phyloP scores from a whole-genome alignment of 768 basidiomycete genomes.

The Pleurotus tuber-regium region DNA sequence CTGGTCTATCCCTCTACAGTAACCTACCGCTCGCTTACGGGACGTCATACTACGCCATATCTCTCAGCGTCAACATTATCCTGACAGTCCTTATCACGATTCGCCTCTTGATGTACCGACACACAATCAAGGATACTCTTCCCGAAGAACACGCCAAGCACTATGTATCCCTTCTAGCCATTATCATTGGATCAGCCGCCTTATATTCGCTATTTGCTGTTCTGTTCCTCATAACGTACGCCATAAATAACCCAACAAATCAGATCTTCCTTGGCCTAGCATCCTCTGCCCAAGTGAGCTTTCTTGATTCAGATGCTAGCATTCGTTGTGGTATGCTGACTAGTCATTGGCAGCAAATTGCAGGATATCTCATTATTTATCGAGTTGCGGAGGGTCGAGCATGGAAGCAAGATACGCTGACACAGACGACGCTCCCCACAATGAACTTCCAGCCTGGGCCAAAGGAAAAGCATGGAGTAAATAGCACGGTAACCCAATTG shows the following conservation, averaged over 20 bases:
- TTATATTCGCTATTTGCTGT: constrained; percentile 40
- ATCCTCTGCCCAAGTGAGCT: constrained; percentile 32
- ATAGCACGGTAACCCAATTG: constrained; percentile 6
- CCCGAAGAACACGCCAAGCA: constrained; percentile 30
- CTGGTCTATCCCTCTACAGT: constrained; percentile 38
- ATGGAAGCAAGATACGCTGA: constrained; percentile 31
- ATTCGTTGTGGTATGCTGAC: too few species aligned
- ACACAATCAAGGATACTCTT: constrained; percentile 25
- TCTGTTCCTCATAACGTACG: constrained; percentile 39
- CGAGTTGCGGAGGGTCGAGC: constrained; percentile 46
- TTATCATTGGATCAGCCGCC: constrained; percentile 44
- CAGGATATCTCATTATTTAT: constrained; percentile 45
- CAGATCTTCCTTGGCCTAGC: constrained; percentile 36
- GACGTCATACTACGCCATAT: constrained; percentile 36
- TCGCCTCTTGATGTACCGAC: constrained; percentile 33
- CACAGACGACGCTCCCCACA: constrained; percentile 17
- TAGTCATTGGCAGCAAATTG: constrained; percentile 46
- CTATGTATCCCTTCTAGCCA: constrained; percentile 34
- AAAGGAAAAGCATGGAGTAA: constrained; percentile 1
- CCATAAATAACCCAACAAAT: constrained; percentile 35
- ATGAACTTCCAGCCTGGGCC: constrained; percentile 12
- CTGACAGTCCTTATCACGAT: constrained; percentile 36
- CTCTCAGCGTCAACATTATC: constrained; percentile 39
- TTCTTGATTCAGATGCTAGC: too few species aligned
- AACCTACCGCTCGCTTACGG: constrained; percentile 31